phyloP scores from a whole-genome alignment of 2,329 filamentous ascomycete genomes.

The Lizonia empirigonia region DNA sequence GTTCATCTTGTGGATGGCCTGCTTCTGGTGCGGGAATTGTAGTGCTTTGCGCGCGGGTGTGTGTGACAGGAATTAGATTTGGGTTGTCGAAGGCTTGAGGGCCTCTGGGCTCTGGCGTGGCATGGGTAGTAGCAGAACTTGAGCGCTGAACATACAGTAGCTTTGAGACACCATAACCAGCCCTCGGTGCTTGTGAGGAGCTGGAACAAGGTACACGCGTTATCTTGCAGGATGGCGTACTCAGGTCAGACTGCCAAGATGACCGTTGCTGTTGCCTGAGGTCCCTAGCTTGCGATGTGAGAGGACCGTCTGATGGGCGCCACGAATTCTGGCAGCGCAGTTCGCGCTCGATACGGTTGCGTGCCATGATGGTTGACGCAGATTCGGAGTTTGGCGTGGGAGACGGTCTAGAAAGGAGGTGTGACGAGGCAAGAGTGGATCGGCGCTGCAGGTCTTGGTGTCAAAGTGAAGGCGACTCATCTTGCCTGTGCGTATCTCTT shows the following conservation, averaged over 20 bases:
- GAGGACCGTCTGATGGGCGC: slow-evolving; percentile 9
- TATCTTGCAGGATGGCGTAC: too few relatives aligned
- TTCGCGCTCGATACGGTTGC: neutral
- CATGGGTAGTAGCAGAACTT: neutral
- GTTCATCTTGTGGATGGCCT: neutral
- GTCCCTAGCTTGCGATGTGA: neutral
- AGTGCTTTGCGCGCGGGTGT: neutral
- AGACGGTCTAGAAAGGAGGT: too few relatives aligned
- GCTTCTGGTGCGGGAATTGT: neutral
- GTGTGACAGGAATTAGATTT: slow-evolving; percentile 1
- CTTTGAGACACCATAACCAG: too few relatives aligned
- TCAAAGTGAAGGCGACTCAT: neutral
- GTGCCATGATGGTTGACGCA: neutral
- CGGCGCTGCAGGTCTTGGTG: too few relatives aligned
- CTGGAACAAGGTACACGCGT: neutral
- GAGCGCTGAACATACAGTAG: neutral
- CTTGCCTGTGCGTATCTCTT: neutral
- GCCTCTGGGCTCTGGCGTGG: neutral
- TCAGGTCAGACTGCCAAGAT: neutral
- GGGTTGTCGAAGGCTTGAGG: slow-evolving; percentile 4
- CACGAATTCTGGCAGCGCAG: slow-evolving; percentile 6
- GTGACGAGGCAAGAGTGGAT: too few relatives aligned
- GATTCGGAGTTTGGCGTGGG: neutral
- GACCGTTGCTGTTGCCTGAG: neutral
- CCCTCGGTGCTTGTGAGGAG: neutral